Evolutionary conservation across 495 filamentous ascomycete genomes (phyloP).

Genomic region (Glutinoglossum americanum): DNA sequence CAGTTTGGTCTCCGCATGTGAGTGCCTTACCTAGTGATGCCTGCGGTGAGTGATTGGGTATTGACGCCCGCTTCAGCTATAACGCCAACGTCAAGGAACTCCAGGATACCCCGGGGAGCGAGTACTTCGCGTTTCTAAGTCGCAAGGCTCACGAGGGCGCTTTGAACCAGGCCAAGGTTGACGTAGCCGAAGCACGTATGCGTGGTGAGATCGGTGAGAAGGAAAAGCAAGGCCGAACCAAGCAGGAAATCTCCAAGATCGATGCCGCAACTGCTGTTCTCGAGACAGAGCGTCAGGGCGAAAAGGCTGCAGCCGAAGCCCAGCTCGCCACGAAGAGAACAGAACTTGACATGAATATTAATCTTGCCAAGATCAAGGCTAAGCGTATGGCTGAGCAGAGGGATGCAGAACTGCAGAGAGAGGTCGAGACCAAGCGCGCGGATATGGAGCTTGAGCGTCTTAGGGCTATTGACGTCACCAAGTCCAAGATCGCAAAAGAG

Average conservation of each 20-base stretch:
- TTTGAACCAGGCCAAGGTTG: constrained; percentile 54
- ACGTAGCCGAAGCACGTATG: constrained; percentile 62
- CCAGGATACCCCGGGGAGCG: constrained; percentile 50
- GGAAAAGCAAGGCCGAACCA: constrained; percentile 51
- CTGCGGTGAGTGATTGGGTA: background rate
- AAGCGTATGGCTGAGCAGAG: constrained; percentile 43
- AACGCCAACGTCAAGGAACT: constrained; percentile 70
- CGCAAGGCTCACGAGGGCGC: constrained; percentile 71
- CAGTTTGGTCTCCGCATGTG: constrained; percentile 49
- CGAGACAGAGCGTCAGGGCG: constrained; percentile 61
- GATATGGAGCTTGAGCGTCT: constrained; percentile 59
- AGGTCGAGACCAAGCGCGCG: constrained; percentile 52
- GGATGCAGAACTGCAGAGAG: constrained; percentile 55
- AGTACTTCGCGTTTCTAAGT: constrained; percentile 58
- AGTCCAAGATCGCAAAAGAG: constrained; percentile 52
- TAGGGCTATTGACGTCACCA: constrained; percentile 52
- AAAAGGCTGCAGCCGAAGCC: constrained; percentile 57
- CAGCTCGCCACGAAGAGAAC: constrained; percentile 45
- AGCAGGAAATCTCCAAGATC: constrained; percentile 65
- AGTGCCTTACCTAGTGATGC: constrained; percentile 2
- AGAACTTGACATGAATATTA: constrained; percentile 44
- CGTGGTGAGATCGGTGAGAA: constrained; percentile 61
- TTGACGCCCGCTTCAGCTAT: constrained; percentile 25
- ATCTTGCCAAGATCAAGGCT: constrained; percentile 49
- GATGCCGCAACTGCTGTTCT: constrained; percentile 60